Evolutionary conservation across 768 basidiomycete species (phyloP).

Genomic region (Suillus placidus): DNA sequence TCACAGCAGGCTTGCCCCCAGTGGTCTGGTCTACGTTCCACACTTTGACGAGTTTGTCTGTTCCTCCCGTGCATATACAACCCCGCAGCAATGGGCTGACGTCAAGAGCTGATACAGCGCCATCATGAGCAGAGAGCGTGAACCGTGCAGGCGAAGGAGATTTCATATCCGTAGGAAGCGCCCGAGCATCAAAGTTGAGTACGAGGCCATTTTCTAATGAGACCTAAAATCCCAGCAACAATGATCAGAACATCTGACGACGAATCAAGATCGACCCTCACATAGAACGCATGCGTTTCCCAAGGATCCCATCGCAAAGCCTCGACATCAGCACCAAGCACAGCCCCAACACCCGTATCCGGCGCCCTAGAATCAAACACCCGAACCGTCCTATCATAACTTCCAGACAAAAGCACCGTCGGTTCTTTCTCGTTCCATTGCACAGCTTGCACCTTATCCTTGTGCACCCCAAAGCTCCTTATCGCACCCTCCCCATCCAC

Average conservation of each 20-base stretch:
- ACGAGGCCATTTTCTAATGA: conserved; percentile 94
- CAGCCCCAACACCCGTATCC: conserved; percentile 78
- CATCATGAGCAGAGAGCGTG: conserved; percentile 92
- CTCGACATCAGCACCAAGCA: conserved; percentile 91
- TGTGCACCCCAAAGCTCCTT: conserved; percentile 82
- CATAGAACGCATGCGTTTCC: conserved; percentile 86
- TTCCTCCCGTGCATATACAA: conserved; percentile 91
- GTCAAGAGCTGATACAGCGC: conserved; percentile 85
- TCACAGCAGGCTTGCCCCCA: conserved; percentile 71
- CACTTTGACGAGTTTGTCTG: conserved; percentile 93
- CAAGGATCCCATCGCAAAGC: conserved; percentile 95
- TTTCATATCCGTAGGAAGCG: conserved; percentile 70
- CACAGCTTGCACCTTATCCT: conserved; percentile 94
- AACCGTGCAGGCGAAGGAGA: conserved; percentile 73
- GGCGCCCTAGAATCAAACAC: conserved; percentile 91
- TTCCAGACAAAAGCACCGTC: conserved; percentile 88
- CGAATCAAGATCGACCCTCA: conserved; percentile 39
- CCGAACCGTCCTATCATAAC: conserved; percentile 93
- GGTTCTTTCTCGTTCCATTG: conserved; percentile 93
- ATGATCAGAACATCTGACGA: neutral
- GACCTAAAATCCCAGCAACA: conserved; percentile 54
- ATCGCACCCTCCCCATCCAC: conserved; percentile 53
- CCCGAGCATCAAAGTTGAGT: conserved; percentile 88
- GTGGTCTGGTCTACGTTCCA: conserved; percentile 85
- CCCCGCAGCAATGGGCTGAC: conserved; percentile 89